Percentiles rank a stretch among this genome's conserved stretches.
Conservation (phyloP, 805 yeast genomes). For the Candida maltosa region DNA sequence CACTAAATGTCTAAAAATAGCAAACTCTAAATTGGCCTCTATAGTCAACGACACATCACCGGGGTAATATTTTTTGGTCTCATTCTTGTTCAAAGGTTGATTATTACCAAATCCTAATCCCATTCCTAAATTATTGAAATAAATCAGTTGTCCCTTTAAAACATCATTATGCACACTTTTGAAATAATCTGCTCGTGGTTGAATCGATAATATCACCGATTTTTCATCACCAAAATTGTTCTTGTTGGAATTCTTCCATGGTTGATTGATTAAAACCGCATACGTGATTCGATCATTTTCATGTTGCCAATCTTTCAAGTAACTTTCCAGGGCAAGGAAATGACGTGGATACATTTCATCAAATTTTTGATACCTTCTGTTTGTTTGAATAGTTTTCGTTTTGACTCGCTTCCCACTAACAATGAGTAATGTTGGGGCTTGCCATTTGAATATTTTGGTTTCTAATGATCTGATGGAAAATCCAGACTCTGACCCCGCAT, state of each 20-base stretch:
- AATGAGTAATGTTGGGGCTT: conserved; percentile 74
- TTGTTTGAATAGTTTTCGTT: conserved; percentile 28
- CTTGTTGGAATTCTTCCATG: conserved; percentile 77
- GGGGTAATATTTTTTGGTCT: conserved; percentile 47
- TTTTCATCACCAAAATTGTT: conserved; percentile 64
- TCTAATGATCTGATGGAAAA: conserved; percentile 87
- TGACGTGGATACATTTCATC: conserved; percentile 43
- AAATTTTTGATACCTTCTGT: conserved; percentile 50
- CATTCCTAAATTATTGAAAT: conserved; percentile 70
- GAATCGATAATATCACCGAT: conserved; percentile 60
- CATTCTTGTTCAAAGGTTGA: conserved; percentile 57
- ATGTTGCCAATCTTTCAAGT: conserved; percentile 28
- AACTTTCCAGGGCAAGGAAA: conserved; percentile 25
- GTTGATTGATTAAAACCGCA: conserved; percentile 63
- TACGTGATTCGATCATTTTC: conserved; percentile 48
- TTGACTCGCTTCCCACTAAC: conserved; percentile 60
- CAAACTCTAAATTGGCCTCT: conserved; percentile 78
- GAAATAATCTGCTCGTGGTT: conserved; percentile 62
- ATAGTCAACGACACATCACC: conserved; percentile 80
- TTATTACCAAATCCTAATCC: conserved; percentile 80
- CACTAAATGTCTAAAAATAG: conserved; percentile 68
- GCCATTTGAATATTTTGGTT: conserved; percentile 83
- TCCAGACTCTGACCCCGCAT: conserved; percentile 72
- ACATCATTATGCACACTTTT: conserved; percentile 25
- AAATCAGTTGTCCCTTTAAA: conserved; percentile 40